Conservation (phyloP, 2,329 filamentous ascomycete species). For the Cordyceps pruinosa region DNA sequence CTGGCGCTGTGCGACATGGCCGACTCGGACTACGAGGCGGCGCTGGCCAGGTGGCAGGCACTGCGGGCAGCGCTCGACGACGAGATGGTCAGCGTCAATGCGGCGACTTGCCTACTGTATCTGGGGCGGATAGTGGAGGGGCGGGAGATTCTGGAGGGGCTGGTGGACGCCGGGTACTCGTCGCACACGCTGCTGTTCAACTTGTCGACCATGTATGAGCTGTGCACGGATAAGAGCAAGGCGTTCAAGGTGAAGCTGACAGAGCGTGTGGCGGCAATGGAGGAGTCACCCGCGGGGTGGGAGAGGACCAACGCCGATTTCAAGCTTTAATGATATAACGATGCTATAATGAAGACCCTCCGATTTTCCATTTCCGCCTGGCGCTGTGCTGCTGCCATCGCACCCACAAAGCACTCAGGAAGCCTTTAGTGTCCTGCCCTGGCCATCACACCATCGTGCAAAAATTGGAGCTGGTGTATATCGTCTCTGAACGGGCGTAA, state of each 20-base stretch:
- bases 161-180: slow-evolving; percentile 55
- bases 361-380: not conserved
- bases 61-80: slow-evolving; percentile 39
- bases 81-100: slow-evolving; percentile 72
- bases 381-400: not conserved
- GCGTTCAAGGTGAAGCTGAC: slow-evolving; percentile 65
- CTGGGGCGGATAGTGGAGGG: slow-evolving; percentile 69
- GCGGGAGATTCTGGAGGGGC: slow-evolving; percentile 55
- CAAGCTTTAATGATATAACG: slow-evolving; percentile 45
- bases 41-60: slow-evolving; percentile 55
- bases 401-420: not conserved
- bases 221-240: slow-evolving; percentile 72
- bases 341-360: too few species aligned
- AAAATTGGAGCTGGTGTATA: slow-evolving; percentile 13
- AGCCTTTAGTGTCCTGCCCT: not conserved
- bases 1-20: slow-evolving; percentile 70
- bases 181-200: slow-evolving; percentile 86
- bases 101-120: slow-evolving; percentile 79
- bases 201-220: slow-evolving; percentile 81
- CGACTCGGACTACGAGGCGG: slow-evolving; percentile 62
- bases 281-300: slow-evolving; percentile 53
- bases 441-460: not conserved
- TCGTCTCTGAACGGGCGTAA: slow-evolving; percentile 3
- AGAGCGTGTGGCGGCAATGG: slow-evolving; percentile 58
- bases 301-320: slow-evolving; percentile 69